These are phyloP conservation scores for Chenopodium album DNA, from an alignment of 148 eudicot species.

Conservation along the genomic window DNA sequence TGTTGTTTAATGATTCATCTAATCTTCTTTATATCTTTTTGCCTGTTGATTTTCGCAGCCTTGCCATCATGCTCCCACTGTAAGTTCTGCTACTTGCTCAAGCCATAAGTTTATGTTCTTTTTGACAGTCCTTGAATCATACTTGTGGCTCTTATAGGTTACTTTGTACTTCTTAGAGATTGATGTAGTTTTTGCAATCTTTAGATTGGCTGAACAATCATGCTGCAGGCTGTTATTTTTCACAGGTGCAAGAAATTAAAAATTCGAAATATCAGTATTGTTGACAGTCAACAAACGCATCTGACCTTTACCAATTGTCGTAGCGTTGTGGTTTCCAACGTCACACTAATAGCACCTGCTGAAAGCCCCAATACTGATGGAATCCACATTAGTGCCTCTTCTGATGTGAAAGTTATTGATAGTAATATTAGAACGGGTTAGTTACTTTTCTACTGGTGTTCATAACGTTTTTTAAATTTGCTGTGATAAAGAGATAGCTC, in stretches of 20 bases:
- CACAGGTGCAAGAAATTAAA: slow-evolving; percentile 69
- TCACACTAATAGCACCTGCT: slow-evolving; percentile 59
- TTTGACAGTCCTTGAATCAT: neutral
- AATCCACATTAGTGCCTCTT: slow-evolving; percentile 77
- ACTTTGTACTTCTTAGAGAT: neutral
- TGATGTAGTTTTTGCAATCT: slow-evolving; percentile 12
- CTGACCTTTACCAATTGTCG: slow-evolving; percentile 62
- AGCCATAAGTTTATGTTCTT: neutral
- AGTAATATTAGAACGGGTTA: slow-evolving; percentile 64
- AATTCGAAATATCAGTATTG: slow-evolving; percentile 49
- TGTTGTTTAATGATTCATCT: neutral
- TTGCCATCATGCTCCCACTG: slow-evolving; percentile 93
- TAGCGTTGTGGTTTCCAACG: slow-evolving; percentile 40
- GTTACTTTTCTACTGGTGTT: slow-evolving; percentile 12
- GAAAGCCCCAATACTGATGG: slow-evolving; percentile 97
- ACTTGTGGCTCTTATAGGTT: neutral
- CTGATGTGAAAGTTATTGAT: slow-evolving; percentile 51
- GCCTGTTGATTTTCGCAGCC: slow-evolving; percentile 53
- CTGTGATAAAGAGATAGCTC: neutral
- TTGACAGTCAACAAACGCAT: slow-evolving; percentile 85
- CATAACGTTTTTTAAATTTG: neutral
- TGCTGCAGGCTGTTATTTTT: slow-evolving; percentile 77
- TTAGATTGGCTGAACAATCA: slow-evolving; percentile 9
- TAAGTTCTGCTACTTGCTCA: slow-evolving; percentile 41
- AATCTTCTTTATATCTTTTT: slow-evolving; percentile 12